Conservation (phyloP, 1,284 basidiomycete genomes). For the Ustilago esculenta region DNA sequence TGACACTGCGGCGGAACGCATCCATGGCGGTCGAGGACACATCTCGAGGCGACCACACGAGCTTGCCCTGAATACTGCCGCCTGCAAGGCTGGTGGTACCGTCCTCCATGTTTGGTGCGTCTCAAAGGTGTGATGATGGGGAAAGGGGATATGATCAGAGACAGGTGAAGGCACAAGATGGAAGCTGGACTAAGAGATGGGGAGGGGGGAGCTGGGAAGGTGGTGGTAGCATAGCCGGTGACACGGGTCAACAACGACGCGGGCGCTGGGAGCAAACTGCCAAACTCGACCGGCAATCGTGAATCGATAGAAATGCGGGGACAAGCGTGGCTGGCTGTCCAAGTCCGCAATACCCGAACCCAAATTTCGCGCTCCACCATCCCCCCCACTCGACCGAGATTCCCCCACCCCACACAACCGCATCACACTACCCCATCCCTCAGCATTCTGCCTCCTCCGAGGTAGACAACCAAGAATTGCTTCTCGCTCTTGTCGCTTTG, state of each 20-base stretch:
- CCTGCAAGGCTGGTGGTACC: background rate
- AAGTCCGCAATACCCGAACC: conserved; percentile 27
- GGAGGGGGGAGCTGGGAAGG: too few relatives aligned
- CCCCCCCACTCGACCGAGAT: too few relatives aligned
- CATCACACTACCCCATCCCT: background rate
- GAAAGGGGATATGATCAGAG: too few relatives aligned
- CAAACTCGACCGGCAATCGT: too few relatives aligned
- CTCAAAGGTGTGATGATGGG: background rate
- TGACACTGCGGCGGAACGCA: conserved; percentile 74
- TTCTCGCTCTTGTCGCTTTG: too few relatives aligned
- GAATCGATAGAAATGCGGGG: conserved; percentile 16
- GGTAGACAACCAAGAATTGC: too few relatives aligned
- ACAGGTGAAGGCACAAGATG: too few relatives aligned
- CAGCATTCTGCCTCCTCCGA: too few relatives aligned
- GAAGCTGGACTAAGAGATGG: too few relatives aligned
- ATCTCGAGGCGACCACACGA: conserved; percentile 69
- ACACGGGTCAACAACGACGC: too few relatives aligned
- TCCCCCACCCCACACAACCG: background rate
- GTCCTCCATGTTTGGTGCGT: conserved; percentile 17
- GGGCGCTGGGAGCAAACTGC: too few relatives aligned
- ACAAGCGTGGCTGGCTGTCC: background rate
- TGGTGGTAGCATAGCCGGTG: too few relatives aligned
- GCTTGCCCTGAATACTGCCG: conserved; percentile 35
- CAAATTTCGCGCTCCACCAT: background rate
- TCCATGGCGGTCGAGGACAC: conserved; percentile 72